A percentile compares a stretch with the other conserved stretches of the same genome.
Conservation (phyloP, 2,329 filamentous ascomycete genomes). For the Sporothrix sp. region DNA sequence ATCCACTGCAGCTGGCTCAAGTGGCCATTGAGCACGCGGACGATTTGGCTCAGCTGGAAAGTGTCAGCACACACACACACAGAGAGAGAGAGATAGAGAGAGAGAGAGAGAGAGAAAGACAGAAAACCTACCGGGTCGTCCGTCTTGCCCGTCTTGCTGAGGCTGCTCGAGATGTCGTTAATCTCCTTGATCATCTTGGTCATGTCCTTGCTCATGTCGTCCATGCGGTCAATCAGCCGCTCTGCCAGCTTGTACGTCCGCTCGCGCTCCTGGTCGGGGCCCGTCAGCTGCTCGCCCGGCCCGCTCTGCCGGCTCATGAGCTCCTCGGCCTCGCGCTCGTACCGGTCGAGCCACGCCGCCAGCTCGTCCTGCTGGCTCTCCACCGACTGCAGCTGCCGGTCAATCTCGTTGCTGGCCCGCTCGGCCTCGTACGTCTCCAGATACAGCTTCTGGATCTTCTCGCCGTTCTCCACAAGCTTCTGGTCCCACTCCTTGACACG, state of each 20-base stretch:
- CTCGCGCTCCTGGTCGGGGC: conserved; percentile 92
- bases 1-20: conserved; percentile 89
- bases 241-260: conserved; percentile 93
- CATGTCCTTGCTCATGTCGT: conserved; percentile 88
- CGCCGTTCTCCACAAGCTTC: conserved; percentile 82
- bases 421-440: conserved; percentile 89
- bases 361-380: conserved; percentile 92
- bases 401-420: conserved; percentile 84
- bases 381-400: conserved; percentile 79
- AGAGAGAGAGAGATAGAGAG: neutral
- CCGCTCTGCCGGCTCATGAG: conserved; percentile 73
- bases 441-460: conserved; percentile 91
- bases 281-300: conserved; percentile 57
- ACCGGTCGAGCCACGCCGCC: conserved; percentile 76
- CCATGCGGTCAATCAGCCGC: conserved; percentile 79
- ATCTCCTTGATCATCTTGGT: conserved; percentile 98
- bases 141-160: conserved; percentile 81
- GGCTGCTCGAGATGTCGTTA: conserved; percentile 78
- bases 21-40: conserved; percentile 88
- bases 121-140: conserved; percentile 65
- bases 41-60: conserved; percentile 77
- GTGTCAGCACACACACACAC: conserved; percentile 5
- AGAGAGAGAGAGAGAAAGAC: neutral
- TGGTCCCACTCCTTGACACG: conserved; percentile 88
- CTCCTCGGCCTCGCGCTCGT: conserved; percentile 84